A percentile compares a stretch with the other conserved stretches of the same genome.
These are phyloP conservation scores for Leccinum fallax DNA, from an alignment of 1,284 basidiomycete genomes.

Conservation along the genomic window DNA sequence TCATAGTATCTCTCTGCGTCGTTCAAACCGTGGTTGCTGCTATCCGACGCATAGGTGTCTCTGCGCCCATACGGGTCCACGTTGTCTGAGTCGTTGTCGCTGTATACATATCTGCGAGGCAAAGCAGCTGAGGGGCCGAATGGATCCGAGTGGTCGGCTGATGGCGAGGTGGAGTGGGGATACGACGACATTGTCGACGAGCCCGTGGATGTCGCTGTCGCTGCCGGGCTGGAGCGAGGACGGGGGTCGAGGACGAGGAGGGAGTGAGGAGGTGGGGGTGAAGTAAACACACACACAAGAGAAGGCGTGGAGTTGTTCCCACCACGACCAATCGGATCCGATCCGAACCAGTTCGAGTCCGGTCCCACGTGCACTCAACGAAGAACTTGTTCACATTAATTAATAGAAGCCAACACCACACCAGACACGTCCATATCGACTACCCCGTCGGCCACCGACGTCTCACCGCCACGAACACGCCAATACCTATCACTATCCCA, in stretches of 20 bases:
- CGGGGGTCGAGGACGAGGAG: slow-evolving; percentile 2
- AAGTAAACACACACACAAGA: not conserved
- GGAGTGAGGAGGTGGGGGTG: slow-evolving; percentile 5
- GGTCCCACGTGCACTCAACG: not conserved
- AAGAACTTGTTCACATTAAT: not conserved
- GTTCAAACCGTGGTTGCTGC: slow-evolving; percentile 59
- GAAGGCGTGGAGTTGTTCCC: slow-evolving; percentile 5
- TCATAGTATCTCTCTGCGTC: slow-evolving; percentile 64
- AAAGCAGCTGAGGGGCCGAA: slow-evolving; percentile 49
- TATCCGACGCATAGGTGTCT: slow-evolving; percentile 71
- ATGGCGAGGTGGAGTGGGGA: slow-evolving; percentile 35
- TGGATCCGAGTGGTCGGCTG: slow-evolving; percentile 49
- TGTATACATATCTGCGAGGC: slow-evolving; percentile 67
- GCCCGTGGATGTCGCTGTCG: slow-evolving; percentile 22
- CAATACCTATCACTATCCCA: slow-evolving; percentile 38
- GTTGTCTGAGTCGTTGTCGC: slow-evolving; percentile 76
- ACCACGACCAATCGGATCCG: slow-evolving; percentile 6
- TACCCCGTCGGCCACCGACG: not conserved
- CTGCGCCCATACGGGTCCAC: slow-evolving; percentile 58
- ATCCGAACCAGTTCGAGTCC: slow-evolving; percentile 26
- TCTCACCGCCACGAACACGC: slow-evolving; percentile 43
- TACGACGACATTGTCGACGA: slow-evolving; percentile 28
- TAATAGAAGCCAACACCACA: slow-evolving; percentile 4
- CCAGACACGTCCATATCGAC: slow-evolving; percentile 10
- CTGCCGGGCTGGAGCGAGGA: slow-evolving; percentile 5